phyloP scores from a whole-genome alignment of 805 yeast genomes.

The Ogataea pignaliae region DNA sequence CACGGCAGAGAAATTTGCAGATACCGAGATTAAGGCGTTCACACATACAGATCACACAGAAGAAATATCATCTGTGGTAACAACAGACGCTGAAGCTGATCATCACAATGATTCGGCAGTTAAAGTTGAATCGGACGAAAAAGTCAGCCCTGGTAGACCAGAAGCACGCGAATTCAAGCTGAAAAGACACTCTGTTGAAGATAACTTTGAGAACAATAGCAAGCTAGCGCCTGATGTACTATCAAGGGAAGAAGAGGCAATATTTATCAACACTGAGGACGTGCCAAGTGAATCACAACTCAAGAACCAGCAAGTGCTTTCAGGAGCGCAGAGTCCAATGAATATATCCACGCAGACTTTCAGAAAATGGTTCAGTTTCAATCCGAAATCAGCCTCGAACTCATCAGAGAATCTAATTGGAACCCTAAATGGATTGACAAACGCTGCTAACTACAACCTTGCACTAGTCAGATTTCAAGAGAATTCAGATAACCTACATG shows the following conservation, averaged over 20 bases:
- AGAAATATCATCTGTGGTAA: no score
- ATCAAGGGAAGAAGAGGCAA: slow-evolving; percentile 2
- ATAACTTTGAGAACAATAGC: no score
- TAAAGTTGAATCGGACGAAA: no score
- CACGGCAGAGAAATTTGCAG: no score
- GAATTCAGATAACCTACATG: slow-evolving; percentile 45
- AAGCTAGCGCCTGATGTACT: neutral
- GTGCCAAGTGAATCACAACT: neutral
- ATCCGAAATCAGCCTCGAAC: slow-evolving; percentile 23
- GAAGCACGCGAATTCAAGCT: no score
- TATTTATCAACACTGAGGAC: slow-evolving; percentile 1
- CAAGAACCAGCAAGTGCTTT: neutral
- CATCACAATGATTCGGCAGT: no score
- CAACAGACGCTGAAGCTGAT: no score
- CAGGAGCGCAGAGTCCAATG: slow-evolving; percentile 4
- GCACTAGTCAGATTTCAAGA: slow-evolving; percentile 56
- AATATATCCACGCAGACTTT: slow-evolving; percentile 6
- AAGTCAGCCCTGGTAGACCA: no score
- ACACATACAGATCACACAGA: no score
- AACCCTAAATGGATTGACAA: slow-evolving; percentile 17
- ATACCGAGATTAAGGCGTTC: no score
- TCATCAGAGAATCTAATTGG: slow-evolving; percentile 16
- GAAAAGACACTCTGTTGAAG: no score
- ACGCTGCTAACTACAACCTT: slow-evolving; percentile 49
- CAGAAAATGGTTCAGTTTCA: slow-evolving; percentile 28